These are phyloP conservation scores for Telopea speciosissima DNA, from an alignment of 177 flowering plant genomes.

Conservation along the genomic window DNA sequence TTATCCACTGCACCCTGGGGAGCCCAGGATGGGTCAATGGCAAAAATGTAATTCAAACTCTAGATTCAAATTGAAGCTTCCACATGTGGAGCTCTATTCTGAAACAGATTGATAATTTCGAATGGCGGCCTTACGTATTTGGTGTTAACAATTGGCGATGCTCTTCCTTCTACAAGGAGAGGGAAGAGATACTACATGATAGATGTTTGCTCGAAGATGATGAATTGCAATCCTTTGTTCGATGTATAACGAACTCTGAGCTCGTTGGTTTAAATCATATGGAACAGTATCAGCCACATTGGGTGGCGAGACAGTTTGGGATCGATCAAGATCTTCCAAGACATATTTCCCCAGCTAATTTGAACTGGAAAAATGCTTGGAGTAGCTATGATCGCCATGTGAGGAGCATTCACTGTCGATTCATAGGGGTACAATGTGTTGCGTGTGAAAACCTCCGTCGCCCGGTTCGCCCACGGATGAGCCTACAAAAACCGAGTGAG, in stretches of 20 bases:
- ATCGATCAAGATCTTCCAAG: conserved; percentile 42
- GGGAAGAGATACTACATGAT: conserved; percentile 10
- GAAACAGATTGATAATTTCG: conserved; percentile 19
- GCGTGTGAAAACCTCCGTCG: too few relatives aligned
- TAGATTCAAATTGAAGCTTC: too few relatives aligned
- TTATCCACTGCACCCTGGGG: conserved; percentile 1
- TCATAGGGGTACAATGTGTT: too few relatives aligned
- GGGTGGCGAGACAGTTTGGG: conserved; percentile 52
- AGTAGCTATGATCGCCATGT: conserved; percentile 15
- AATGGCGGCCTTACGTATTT: conserved; percentile 35
- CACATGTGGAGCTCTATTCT: conserved; percentile 13
- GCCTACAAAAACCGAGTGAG: too few relatives aligned
- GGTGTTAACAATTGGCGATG: conserved; percentile 9
- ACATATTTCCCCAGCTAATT: conserved; percentile 4
- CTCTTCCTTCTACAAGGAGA: conserved; percentile 20
- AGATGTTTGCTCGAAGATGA: neutral
- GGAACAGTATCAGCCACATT: too few relatives aligned
- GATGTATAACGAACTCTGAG: conserved; percentile 25
- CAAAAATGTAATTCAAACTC: neutral
- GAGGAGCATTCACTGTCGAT: conserved; percentile 19
- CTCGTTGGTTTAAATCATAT: conserved; percentile 33
- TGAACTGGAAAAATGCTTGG: conserved; percentile 25
- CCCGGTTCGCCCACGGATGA: too few relatives aligned
- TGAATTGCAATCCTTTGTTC: conserved; percentile 24
- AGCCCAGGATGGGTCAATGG: conserved; percentile 36